Base-by-base conservation (phyloP, 257 asterid species). In the Catharanthus roseus region DNA sequence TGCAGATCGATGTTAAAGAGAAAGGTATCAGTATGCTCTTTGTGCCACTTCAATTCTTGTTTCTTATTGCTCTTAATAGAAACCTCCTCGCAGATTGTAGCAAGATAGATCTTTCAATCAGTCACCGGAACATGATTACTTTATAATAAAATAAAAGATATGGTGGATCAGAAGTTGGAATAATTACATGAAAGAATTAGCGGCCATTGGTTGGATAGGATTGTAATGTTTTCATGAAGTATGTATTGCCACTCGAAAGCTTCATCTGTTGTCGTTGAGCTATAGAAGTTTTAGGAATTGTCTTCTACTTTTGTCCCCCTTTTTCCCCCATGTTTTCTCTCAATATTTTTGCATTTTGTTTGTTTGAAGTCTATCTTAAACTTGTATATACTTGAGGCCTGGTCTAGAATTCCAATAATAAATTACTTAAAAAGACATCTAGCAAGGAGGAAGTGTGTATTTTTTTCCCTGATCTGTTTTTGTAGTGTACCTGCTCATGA, bases 1-100 rank as follows among this genome's bases (percentile, higher is more conserved):
- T 95, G 72, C 90, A 83, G 78, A 85, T 95, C 54, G 91, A 85
- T 82, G 93, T 88, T 19, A 88, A 83, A 79, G 97, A 92, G 82
- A 95, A 88, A 91, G 97, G 99, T 88, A 85, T 12, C 23, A 50
- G 26, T 56, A 15, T 45, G 67, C 42, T 77, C 61, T 72, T 64
- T 33, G 53, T 62, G 26, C 33, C 31, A 65, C 4, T 53, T 74
- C 57, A 50, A 67, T 57, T 79, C 69, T 70, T 55, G 63, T 71
- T 69, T 38, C 64, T 49, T 36, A 21, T 73, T 16, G 33, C 44
- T 51, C 50, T 38, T 50, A 49, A 53, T 28, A 12, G 47, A 51
- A 39, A 3, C 41, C 21, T 28, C 38, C 28, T 41, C 19, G 58
- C 57, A 15, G 13, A 8, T 50, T 61, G 13, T 5, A 62, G 49